These are phyloP conservation scores for Haberlea rhodopensis DNA, from an alignment of 257 asterid genomes.

Conservation along the genomic window DNA sequence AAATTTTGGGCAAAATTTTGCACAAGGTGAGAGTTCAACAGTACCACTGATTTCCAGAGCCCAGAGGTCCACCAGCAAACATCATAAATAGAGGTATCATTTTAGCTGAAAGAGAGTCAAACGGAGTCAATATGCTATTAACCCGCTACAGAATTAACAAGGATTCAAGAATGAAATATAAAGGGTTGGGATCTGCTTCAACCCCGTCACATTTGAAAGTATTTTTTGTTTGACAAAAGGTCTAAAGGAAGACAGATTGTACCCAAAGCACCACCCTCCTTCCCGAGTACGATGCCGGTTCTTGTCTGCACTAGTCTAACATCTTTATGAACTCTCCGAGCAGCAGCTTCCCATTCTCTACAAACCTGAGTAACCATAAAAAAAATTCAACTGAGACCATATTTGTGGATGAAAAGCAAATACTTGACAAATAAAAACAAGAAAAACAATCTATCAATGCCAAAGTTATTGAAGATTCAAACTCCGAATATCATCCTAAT, in stretches of 20 bases:
- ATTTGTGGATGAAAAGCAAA: not conserved
- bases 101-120: conserved; percentile 59
- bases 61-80: conserved; percentile 99
- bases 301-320: conserved; percentile 79
- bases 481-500: not conserved
- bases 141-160: not conserved
- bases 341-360: conserved; percentile 94
- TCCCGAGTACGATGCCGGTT: conserved; percentile 89
- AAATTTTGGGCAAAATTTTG: not conserved
- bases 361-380: conserved; percentile 62
- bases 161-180: not conserved
- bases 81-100: conserved; percentile 87
- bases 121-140: conserved; percentile 12
- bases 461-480: not conserved
- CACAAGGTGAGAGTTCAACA: not conserved
- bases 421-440: conserved; percentile 4
- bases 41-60: conserved; percentile 94
- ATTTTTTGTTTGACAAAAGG: not conserved
- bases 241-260: conserved; percentile 4
- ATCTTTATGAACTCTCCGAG: conserved; percentile 62
- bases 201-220: not conserved
- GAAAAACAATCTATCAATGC: not conserved
- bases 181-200: not conserved
- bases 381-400: not conserved
- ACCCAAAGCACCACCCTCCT: conserved; percentile 99